Evolutionary conservation across 257 asterid species (phyloP), one percentile per base, ranked within the genome.

Genomic region (Jacaranda copaia): DNA sequence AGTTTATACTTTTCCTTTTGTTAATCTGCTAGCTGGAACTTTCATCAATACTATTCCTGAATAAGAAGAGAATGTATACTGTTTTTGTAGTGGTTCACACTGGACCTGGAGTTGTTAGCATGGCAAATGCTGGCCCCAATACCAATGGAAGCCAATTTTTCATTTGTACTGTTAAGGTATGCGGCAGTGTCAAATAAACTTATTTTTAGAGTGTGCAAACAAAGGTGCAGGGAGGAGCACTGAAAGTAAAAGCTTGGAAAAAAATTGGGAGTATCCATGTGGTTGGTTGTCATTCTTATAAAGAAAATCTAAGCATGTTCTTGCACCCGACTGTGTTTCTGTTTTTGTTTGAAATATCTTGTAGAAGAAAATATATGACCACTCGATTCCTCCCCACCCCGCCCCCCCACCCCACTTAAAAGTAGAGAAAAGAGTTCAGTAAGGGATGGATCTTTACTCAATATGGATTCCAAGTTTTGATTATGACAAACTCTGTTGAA

Each of bases 101-200:
- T 73, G 99, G 98, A 81, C 99, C 98, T 77, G 99, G 99, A 82
- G 65, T 89, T 67, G 83, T 95, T 84, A 95, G 99, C 93, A 95
- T 95, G 98, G 99, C 99, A 76, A 95, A 95, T 86, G 98, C 98
- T 74, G 99, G 99, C 57, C 94, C 98, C 67, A 85, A 95, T 74
- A 95, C 99, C 86, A 95, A 95, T 52, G 99, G 99, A 77, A 95
- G 99, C 88, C 99, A 95, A 69, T 95, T 95, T 79, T 95, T 95
- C 90, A 90, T 95, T 75, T 95, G 98, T 84, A 93, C 97, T 63
- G 91, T 86, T 78, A 88, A 87, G 99, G 99, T 95, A 88, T 67
- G 79, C 64, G 71, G 67, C 67, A 11, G 7, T 78, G 35, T 69
- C 32, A 60, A 32, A 55, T 67, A 16, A 36, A 46, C 52, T 53